A percentile compares a stretch with the other conserved stretches of the same genome.
Conservation (phyloP, 2,329 filamentous ascomycete genomes). For the Epichloe glyceriae region DNA sequence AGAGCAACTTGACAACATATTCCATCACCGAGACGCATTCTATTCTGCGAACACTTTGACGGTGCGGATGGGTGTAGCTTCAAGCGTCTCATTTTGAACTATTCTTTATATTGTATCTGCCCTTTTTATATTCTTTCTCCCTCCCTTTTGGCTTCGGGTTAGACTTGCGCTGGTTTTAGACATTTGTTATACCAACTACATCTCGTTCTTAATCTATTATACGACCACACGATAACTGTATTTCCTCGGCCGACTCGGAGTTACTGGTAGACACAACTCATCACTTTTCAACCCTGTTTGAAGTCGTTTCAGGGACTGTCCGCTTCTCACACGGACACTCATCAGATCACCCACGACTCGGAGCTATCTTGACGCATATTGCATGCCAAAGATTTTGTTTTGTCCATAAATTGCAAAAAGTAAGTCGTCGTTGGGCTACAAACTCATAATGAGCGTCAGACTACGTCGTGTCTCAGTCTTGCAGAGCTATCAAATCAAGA, state of each 20-base stretch:
- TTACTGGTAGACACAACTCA: conserved; percentile 7
- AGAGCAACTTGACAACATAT: conserved; percentile 8
- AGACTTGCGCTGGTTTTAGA: conserved; percentile 28
- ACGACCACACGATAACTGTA: conserved; percentile 9
- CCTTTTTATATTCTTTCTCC: conserved; percentile 12
- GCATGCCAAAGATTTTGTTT: conserved; percentile 15
- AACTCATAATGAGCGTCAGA: neutral
- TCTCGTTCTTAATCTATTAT: conserved; percentile 9
- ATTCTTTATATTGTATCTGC: conserved; percentile 1
- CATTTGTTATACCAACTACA: conserved; percentile 12
- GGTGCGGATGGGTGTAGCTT: conserved; percentile 15
- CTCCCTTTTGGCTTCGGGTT: conserved; percentile 20
- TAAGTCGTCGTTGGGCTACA: neutral
- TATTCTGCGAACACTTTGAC: conserved; percentile 5
- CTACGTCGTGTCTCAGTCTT: neutral
- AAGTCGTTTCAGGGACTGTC: neutral
- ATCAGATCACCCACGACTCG: conserved; percentile 8
- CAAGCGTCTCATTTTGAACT: neutral
- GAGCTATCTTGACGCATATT: conserved; percentile 15
- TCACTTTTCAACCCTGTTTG: neutral
- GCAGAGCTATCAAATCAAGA: too few relatives aligned
- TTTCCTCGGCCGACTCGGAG: conserved; percentile 9
- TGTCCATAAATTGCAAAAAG: neutral
- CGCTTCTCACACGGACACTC: neutral
- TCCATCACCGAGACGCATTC: conserved; percentile 5